These are phyloP conservation scores for Sclerospora graminicola DNA, from an alignment of 352 stramenopile species.

Conservation along the genomic window DNA sequence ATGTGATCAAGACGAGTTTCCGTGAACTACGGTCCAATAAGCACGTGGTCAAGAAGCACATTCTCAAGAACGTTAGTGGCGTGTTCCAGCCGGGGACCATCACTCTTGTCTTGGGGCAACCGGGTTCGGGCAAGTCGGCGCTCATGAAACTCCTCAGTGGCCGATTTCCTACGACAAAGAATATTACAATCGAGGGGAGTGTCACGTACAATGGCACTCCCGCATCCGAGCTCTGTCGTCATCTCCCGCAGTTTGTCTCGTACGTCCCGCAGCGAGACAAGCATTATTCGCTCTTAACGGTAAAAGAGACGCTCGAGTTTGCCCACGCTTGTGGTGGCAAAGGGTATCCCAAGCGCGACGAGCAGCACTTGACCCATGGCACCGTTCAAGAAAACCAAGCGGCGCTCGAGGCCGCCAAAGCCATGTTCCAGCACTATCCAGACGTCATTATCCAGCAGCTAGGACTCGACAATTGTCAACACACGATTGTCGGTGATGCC, in stretches of 20 bases:
- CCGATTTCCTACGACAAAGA: conserved; percentile 23
- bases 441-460: conserved; percentile 1
- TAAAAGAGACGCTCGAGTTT: conserved; percentile 50
- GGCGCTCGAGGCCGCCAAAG: conserved; percentile 13
- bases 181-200: conserved; percentile 20
- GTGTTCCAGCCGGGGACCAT: conserved; percentile 34
- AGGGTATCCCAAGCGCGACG: conserved; percentile 6
- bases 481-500: conserved; percentile 3
- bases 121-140: conserved; percentile 35
- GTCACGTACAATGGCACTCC: conserved; percentile 36
- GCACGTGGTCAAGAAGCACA: conserved; percentile 22
- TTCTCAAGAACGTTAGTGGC: conserved; percentile 26
- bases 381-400: conserved; percentile 21
- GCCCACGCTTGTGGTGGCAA: conserved; percentile 22
- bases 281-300: conserved; percentile 31
- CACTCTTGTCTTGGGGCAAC: conserved; percentile 39
- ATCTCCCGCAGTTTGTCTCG: conserved; percentile 28
- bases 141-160: conserved; percentile 42
- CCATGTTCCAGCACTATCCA: conserved; percentile 9
- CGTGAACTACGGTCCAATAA: conserved; percentile 16
- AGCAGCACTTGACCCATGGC: conserved; percentile 10
- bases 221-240: background rate
- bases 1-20: conserved; percentile 13
- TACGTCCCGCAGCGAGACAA: conserved; percentile 33
- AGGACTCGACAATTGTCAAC: conserved; percentile 1